Percentiles rank a stretch among this genome's conserved stretches.
phyloP scores from a whole-genome alignment of 2,329 filamentous ascomycete genomes.

The Clonostachys rosea region DNA sequence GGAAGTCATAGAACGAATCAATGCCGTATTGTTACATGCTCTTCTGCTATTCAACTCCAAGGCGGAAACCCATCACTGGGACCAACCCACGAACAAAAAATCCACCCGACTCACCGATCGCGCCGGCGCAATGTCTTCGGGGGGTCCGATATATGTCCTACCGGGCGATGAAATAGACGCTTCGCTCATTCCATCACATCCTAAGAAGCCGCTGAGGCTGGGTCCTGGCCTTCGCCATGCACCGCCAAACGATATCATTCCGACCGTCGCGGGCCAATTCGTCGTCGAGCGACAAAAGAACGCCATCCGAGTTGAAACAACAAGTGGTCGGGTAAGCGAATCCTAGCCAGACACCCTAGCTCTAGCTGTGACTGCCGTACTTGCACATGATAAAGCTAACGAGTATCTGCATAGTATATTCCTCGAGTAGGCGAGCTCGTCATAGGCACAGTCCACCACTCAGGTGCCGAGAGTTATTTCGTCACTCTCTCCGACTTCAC shows the following conservation, averaged over 20 bases:
- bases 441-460: slow-evolving; percentile 79
- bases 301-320: slow-evolving; percentile 71
- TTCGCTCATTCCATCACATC: slow-evolving; percentile 60
- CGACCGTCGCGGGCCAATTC: slow-evolving; percentile 64
- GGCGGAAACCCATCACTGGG: too few species aligned
- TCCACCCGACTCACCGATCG: neutral
- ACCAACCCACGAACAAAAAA: neutral
- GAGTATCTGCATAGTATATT: slow-evolving; percentile 55
- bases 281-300: slow-evolving; percentile 69
- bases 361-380: neutral
- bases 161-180: slow-evolving; percentile 75
- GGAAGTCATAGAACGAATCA: too few species aligned
- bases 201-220: slow-evolving; percentile 69
- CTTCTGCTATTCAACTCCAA: too few species aligned
- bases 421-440: slow-evolving; percentile 81
- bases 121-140: slow-evolving; percentile 19
- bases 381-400: neutral
- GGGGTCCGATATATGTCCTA: slow-evolving; percentile 56
- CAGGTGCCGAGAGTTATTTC: slow-evolving; percentile 72
- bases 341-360: slow-evolving; percentile 1
- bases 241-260: slow-evolving; percentile 67
- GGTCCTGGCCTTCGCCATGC: slow-evolving; percentile 81
- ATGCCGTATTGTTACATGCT: too few species aligned
- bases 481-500: slow-evolving; percentile 68
- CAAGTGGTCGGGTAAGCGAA: slow-evolving; percentile 58